Base-by-base conservation (phyloP, 352 stramenopile genomes). In the Pythium coloratum region DNA sequence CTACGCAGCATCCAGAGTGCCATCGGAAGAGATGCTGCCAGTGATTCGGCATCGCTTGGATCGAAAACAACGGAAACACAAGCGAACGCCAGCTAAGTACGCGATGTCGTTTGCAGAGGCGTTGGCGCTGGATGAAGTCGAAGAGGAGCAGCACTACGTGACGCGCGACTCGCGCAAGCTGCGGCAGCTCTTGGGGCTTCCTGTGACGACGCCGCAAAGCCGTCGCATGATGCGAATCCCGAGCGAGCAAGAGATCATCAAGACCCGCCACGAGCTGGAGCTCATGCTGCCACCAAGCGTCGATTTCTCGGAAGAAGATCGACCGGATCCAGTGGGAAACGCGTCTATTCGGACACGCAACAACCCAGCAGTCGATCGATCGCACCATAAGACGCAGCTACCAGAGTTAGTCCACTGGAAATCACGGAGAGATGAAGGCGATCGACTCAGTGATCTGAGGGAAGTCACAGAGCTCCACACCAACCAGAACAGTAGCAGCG, bases 1-100 rank as follows among this genome's bases (percentile, higher is more conserved):
- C 62, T 92, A 86, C 40, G 51, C 71, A 0, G 57, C 56, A 28
- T 86, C 82, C 1, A 67, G 61, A 26, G 33, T 71, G 12, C 70
- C 73, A 13, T 84, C 70, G 0, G 82, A 90, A 58, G 70, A 76
- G 2, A 82, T 89, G 47, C 55, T 92, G 12, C 81, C 82, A 46
- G 69, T 64, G 20, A 76, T 90, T 46, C 71, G 82, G 12, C 70
- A 70, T 33, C 77, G 73, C 66, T 62, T 72, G 49, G 69, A 77
- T 10, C 49, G 26, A 7, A 62, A 66, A 26, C 42, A 40, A 24
- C 9, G 30, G 3, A n/a, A 50, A n/a, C 67, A 47, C 12, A 33
- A 30, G 4, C 36, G 18, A 7, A 59, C 44, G 38, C 24, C 8
- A 30, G 58, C 34, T 0, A 28, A 50, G 12, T 76, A 76, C 24